A percentile compares a stretch with the other conserved stretches of the same genome.
Evolutionary conservation across 495 filamentous ascomycete species (phyloP).

Genomic region (Terfezia boudieri): DNA sequence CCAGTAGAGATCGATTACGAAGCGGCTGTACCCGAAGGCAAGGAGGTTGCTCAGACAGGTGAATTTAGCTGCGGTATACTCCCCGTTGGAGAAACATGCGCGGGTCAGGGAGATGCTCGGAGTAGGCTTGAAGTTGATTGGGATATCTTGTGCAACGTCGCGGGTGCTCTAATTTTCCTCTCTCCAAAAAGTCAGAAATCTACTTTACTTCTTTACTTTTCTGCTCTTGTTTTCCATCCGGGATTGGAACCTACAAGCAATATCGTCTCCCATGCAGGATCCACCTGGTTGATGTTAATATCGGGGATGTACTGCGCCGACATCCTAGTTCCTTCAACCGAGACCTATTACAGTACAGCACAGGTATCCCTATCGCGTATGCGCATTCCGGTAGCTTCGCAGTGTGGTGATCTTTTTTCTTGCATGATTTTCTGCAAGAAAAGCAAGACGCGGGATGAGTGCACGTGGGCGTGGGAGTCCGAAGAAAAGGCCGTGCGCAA

Average conservation of each 20-base stretch:
- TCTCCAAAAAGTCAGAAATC: too few relatives aligned
- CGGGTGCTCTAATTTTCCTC: slow-evolving; percentile 2
- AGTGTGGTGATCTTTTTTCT: too few relatives aligned
- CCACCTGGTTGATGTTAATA: background rate
- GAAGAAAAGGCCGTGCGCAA: too few relatives aligned
- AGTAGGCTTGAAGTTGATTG: slow-evolving; percentile 11
- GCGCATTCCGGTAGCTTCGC: too few relatives aligned
- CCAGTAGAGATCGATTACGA: slow-evolving; percentile 8
- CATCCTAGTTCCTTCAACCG: too few relatives aligned
- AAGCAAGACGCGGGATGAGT: too few relatives aligned
- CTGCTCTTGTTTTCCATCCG: too few relatives aligned
- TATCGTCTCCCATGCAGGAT: background rate
- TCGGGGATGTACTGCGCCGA: background rate
- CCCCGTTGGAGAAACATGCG: slow-evolving; percentile 7
- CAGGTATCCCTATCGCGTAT: too few relatives aligned
- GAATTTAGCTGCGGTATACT: slow-evolving; percentile 4
- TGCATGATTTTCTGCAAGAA: too few relatives aligned
- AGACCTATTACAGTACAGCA: too few relatives aligned
- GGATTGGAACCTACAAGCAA: background rate
- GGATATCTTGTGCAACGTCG: slow-evolving; percentile 8
- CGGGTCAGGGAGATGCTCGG: slow-evolving; percentile 6
- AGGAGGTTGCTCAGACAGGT: slow-evolving; percentile 3
- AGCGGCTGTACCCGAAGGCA: slow-evolving; percentile 8
- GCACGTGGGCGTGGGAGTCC: too few relatives aligned
- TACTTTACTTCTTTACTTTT: too few relatives aligned